Evolutionary conservation across 2,329 filamentous ascomycete species (phyloP).

Genomic region (Verticillium albo-atrum): DNA sequence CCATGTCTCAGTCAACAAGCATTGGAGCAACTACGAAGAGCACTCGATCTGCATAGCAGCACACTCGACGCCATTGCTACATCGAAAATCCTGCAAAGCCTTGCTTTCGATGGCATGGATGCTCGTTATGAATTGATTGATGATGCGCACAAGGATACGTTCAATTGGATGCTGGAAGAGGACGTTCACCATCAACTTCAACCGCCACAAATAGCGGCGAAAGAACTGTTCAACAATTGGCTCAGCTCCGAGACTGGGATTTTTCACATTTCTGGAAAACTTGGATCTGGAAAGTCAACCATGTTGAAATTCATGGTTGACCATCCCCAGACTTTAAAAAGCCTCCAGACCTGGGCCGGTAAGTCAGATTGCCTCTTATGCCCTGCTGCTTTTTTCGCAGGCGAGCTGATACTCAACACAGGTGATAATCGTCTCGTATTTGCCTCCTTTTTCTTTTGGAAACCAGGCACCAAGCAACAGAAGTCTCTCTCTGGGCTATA

Average conservation of each 20-base stretch:
- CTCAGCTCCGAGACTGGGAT: background rate
- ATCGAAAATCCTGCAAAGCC: conserved; percentile 1
- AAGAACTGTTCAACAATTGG: background rate
- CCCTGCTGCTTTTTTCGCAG: background rate
- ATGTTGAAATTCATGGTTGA: background rate
- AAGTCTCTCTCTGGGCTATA: conserved; percentile 13
- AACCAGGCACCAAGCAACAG: conserved; percentile 12
- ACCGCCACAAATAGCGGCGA: background rate
- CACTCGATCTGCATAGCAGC: background rate
- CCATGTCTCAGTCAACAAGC: background rate
- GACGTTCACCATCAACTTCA: background rate
- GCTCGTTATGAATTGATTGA: conserved; percentile 6
- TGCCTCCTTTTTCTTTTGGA: conserved; percentile 22
- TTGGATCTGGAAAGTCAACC: background rate
- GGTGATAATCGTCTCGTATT: conserved; percentile 5
- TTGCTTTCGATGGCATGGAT: conserved; percentile 9
- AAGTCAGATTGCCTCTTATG: too few relatives aligned
- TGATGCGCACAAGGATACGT: conserved; percentile 7
- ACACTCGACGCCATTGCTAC: background rate
- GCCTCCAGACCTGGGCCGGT: background rate
- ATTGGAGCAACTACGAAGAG: background rate
- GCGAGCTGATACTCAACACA: background rate
- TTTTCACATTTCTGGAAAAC: background rate
- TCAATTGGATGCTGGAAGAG: conserved; percentile 9
- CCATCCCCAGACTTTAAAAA: background rate